A percentile compares a stretch with the other conserved stretches of the same genome.
Conservation (phyloP, 1,284 basidiomycete species). For the Exobasidium cylindrosporum region DNA sequence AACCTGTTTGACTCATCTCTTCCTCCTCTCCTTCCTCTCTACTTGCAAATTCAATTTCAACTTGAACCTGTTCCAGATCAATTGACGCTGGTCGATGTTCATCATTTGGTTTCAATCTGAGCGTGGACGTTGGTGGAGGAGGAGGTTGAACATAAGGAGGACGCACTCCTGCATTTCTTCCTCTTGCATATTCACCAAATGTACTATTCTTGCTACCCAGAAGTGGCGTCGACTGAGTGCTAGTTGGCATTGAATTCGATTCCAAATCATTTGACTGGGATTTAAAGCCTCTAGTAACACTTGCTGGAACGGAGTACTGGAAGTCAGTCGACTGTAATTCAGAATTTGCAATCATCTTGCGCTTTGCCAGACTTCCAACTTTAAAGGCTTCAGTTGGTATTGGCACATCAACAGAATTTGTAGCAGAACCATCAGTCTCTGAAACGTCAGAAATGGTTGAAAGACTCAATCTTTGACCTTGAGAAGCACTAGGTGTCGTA, state of each 20-base stretch:
- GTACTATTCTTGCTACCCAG: not conserved
- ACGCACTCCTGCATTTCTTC: not conserved
- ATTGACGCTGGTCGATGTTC: conserved; percentile 23
- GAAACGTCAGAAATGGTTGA: conserved; percentile 20
- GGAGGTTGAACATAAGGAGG: conserved; percentile 42
- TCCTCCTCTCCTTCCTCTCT: conserved; percentile 32
- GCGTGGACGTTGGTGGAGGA: conserved; percentile 32
- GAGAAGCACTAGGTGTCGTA: not conserved
- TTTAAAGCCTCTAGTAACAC: conserved; percentile 1
- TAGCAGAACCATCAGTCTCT: not conserved
- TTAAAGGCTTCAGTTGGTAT: not conserved
- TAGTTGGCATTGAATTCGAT: not conserved
- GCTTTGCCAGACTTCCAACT: not conserved
- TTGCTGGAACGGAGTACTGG: not conserved
- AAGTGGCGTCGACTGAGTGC: not conserved
- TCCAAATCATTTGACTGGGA: not conserved
- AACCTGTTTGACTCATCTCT: conserved; percentile 26
- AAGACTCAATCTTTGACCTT: not conserved
- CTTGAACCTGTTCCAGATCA: not conserved
- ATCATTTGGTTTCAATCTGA: conserved; percentile 30
- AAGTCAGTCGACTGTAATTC: not conserved
- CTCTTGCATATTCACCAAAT: not conserved
- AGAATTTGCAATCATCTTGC: not conserved
- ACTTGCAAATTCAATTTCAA: not conserved
- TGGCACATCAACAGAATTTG: not conserved